Evolutionary conservation across 2,329 filamentous ascomycete species (phyloP), one percentile per base, ranked within the genome.

Genomic region (Arthrobotrys musiformis): DNA sequence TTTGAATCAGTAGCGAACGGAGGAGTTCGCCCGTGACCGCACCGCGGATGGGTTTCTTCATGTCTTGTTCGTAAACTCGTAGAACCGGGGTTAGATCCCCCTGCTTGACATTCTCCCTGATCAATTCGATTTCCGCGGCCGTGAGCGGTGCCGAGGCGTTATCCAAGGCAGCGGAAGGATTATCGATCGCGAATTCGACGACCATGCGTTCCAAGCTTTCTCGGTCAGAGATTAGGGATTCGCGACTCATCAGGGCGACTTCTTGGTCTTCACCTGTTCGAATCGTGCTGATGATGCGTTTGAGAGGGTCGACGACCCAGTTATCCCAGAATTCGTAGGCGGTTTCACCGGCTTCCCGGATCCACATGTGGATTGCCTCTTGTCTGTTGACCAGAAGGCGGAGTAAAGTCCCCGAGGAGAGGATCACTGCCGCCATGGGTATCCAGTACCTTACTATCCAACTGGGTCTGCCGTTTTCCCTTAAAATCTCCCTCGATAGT

Each of bases 151-250:
- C 82, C 0, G 85, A 86, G 7, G 86, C 86, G 30, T 82, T 81
- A 17, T 42, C 37, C 4, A 63, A 24, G 17, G 86, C 85, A 28
- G 89, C 87, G 64, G 89, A 87, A 0, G 93, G 92, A 81, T 93
- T 93, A 80, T 97, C 93, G 8, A 90, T 85, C 3, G 94, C 92
- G 85, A 99, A 99, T 80, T 98, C 95, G 40, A 99, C 91, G 2
- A 99, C 96, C 95, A 99, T 99, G 56, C 95, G 91, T 83, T 99
- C 94, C 33, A 99, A 86, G 82, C 93, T 97, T 66, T 93, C 93
- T 33, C 93, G 90, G 82, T 99, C 95, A 0, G 94, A 93, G 82
- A 91, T 90, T 22, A 99, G 87, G 80, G 93, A 97, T 80, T 94
- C 91, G 74, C 93, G 92, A 84, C 93, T 97, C 92, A 99, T 95